These are phyloP conservation scores for Verticillium nubilum DNA, from an alignment of 2,329 filamentous ascomycete species.

Conservation along the genomic window DNA sequence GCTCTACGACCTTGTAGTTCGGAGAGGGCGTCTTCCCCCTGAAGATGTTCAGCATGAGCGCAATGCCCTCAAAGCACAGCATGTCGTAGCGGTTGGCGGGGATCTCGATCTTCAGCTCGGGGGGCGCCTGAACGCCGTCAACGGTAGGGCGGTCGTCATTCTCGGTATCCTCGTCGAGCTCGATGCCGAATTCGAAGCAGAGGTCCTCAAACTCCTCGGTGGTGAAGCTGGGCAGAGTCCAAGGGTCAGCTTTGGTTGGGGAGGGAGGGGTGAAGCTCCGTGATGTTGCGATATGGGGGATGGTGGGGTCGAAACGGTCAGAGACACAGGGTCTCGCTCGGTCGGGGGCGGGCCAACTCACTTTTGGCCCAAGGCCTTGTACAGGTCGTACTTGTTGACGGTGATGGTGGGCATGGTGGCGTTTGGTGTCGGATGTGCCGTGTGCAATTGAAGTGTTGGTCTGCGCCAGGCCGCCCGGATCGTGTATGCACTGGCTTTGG, in stretches of 20 bases:
- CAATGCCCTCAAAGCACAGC: constrained; percentile 96
- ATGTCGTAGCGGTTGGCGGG: constrained; percentile 92
- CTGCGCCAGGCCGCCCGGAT: not conserved
- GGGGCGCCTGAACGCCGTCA: constrained; percentile 76
- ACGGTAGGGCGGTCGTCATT: constrained; percentile 67
- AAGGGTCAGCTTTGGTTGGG: constrained; percentile 3
- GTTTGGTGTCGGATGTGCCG: not conserved
- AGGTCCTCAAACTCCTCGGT: constrained; percentile 94
- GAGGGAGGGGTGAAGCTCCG: constrained; percentile 8
- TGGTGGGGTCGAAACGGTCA: constrained; percentile 14
- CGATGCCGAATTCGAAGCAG: constrained; percentile 98
- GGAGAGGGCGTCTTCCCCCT: constrained; percentile 69
- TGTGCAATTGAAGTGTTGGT: constrained; percentile 1
- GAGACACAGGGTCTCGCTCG: constrained; percentile 6
- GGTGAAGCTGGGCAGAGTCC: constrained; percentile 58
- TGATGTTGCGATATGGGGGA: not conserved
- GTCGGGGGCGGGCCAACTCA: constrained; percentile 41
- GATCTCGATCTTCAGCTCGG: constrained; percentile 97
- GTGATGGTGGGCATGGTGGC: constrained; percentile 85
- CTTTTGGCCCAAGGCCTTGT: constrained; percentile 84
- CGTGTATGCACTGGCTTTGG: constrained; percentile 1
- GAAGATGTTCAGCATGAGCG: constrained; percentile 95
- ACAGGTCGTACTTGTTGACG: constrained; percentile 94
- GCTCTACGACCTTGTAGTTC: constrained; percentile 70
- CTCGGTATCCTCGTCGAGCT: constrained; percentile 93